Evolutionary conservation across 2,329 filamentous ascomycete genomes (phyloP).

Genomic region (Ophiostoma himal-ulmi): DNA sequence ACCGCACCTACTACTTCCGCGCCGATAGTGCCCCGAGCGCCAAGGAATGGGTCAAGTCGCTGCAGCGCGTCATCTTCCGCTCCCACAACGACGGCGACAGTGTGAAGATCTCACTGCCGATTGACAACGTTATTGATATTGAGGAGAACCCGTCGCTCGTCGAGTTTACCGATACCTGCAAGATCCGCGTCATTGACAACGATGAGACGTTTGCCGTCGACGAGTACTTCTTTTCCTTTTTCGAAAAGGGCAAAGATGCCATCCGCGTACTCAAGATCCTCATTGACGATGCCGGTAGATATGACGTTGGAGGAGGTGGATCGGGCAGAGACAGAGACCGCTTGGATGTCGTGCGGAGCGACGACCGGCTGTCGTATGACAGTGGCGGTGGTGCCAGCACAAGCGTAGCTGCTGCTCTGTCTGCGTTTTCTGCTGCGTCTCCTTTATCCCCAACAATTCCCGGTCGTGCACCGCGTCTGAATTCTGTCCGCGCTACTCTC

Average conservation of each 20-base stretch:
- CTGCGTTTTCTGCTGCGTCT: constrained; percentile 18
- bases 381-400: constrained; percentile 8
- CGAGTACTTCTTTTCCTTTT: constrained; percentile 98
- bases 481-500: constrained; percentile 57
- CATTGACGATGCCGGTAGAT: constrained; percentile 54
- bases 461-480: constrained; percentile 41
- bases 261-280: constrained; percentile 70
- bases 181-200: constrained; percentile 86
- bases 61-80: constrained; percentile 92
- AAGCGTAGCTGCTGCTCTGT: constrained; percentile 8
- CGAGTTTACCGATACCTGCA: constrained; percentile 88
- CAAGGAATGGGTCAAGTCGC: constrained; percentile 90
- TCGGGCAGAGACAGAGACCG: neutral
- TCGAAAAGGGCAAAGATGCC: constrained; percentile 76
- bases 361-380: constrained; percentile 22
- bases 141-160: constrained; percentile 79
- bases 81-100: constrained; percentile 95
- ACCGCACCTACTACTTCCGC: constrained; percentile 78
- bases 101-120: constrained; percentile 88
- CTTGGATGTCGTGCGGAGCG: neutral
- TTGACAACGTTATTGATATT: constrained; percentile 83
- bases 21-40: constrained; percentile 84
- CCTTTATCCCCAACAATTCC: constrained; percentile 22
- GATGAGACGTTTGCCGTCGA: constrained; percentile 93
- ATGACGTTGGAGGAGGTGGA: constrained; percentile 30